phyloP scores from a whole-genome alignment of 1,284 basidiomycete species.

The Fomes fomentarius region DNA sequence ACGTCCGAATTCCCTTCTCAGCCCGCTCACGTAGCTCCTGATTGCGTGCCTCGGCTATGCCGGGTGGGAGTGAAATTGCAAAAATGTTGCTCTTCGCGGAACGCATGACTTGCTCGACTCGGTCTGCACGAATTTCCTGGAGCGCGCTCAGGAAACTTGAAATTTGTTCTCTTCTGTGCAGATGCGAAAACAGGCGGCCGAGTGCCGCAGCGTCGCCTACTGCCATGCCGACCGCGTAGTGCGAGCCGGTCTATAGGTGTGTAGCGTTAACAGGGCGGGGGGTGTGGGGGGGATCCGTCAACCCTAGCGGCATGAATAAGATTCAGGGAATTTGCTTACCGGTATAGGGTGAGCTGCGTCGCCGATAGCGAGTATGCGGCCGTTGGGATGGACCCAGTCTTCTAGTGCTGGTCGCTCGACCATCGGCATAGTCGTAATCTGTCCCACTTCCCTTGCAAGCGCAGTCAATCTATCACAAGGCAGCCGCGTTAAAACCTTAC shows the following conservation, averaged over 20 bases:
- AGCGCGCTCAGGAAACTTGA: conserved; percentile 52
- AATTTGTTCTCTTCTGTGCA: conserved; percentile 53
- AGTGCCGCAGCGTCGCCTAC: conserved; percentile 60
- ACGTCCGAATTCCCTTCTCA: conserved; percentile 5
- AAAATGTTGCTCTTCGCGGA: conserved; percentile 24
- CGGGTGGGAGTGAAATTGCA: conserved; percentile 23
- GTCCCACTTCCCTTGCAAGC: conserved; percentile 12
- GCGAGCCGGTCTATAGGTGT: neutral
- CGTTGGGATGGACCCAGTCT: conserved; percentile 32
- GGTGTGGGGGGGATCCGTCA: neutral
- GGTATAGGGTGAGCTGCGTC: conserved; percentile 55
- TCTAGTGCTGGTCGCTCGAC: conserved; percentile 25
- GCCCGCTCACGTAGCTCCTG: conserved; percentile 8
- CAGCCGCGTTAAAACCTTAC: neutral
- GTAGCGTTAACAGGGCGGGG: neutral
- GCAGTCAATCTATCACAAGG: conserved; percentile 9
- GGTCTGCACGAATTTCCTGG: conserved; percentile 46
- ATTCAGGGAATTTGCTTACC: too few species aligned
- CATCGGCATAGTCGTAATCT: conserved; percentile 17
- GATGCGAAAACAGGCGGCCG: conserved; percentile 60
- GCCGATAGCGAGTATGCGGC: conserved; percentile 30
- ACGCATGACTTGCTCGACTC: conserved; percentile 18
- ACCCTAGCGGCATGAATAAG: too few species aligned
- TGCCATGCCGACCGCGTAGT: conserved; percentile 31
- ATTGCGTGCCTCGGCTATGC: conserved; percentile 13